phyloP scores from a whole-genome alignment of 495 filamentous ascomycete species.

The Aspergillus biplanus region DNA sequence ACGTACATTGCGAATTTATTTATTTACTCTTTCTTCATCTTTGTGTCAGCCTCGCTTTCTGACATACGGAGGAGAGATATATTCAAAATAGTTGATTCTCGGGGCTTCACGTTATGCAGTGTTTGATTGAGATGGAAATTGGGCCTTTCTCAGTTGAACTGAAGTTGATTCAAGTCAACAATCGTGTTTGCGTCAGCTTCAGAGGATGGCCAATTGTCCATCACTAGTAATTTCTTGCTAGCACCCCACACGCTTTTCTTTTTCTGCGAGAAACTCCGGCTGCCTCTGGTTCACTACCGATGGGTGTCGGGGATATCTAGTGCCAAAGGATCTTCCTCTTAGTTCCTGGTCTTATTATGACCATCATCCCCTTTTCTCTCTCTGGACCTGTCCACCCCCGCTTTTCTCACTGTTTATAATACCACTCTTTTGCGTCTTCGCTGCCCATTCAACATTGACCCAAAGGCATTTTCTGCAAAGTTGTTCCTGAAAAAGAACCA shows the following conservation, averaged over 20 bases:
- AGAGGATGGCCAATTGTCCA: too few relatives aligned
- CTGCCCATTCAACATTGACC: slow-evolving; percentile 8
- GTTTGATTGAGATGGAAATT: too few relatives aligned
- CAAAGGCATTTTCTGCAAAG: slow-evolving; percentile 6
- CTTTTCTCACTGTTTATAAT: slow-evolving; percentile 8
- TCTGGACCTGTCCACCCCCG: slow-evolving; percentile 9
- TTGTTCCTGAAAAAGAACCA: slow-evolving; percentile 4
- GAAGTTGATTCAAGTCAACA: too few relatives aligned
- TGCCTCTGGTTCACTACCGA: background rate
- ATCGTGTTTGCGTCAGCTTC: too few relatives aligned
- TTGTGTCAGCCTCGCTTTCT: background rate
- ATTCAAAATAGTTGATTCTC: too few relatives aligned
- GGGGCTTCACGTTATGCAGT: too few relatives aligned
- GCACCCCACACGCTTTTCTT: slow-evolving; percentile 1
- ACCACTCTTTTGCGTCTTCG: slow-evolving; percentile 1
- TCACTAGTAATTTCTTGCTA: too few relatives aligned
- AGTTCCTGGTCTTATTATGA: slow-evolving; percentile 1
- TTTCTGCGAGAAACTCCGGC: background rate
- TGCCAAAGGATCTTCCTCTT: slow-evolving; percentile 11
- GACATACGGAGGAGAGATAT: too few relatives aligned
- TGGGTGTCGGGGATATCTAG: background rate
- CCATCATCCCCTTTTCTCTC: slow-evolving; percentile 12
- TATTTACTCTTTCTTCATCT: background rate
- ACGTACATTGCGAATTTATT: background rate
- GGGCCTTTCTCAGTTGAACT: too few relatives aligned